Percentiles rank a stretch among this genome's conserved stretches.
Conservation (phyloP, 495 filamentous ascomycete species). For the Aspergillus carlsbadensis region DNA sequence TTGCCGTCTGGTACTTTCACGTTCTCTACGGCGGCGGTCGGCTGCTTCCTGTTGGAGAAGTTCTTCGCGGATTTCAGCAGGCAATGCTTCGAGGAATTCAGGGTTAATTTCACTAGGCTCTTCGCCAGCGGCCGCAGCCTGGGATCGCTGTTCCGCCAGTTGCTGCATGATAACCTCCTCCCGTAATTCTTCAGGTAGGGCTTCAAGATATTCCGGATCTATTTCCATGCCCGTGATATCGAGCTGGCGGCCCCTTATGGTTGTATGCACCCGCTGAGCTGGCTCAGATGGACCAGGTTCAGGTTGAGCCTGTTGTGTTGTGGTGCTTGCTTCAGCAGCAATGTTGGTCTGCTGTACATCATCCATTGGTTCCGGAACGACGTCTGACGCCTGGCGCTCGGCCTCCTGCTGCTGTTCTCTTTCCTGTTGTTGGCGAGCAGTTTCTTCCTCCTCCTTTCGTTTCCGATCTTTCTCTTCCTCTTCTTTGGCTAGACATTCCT, state of each 20-base stretch:
- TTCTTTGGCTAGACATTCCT: conserved; percentile 57
- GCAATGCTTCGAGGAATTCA: conserved; percentile 92
- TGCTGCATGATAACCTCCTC: conserved; percentile 94
- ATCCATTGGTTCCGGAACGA: conserved; percentile 69
- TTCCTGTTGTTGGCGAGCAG: conserved; percentile 41
- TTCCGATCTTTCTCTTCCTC: conserved; percentile 55
- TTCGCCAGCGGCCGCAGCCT: conserved; percentile 77
- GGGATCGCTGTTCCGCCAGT: conserved; percentile 74
- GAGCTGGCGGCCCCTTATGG: conserved; percentile 76
- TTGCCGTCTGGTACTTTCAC: conserved; percentile 68
- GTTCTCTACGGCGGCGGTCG: conserved; percentile 86
- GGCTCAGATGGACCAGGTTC: conserved; percentile 52
- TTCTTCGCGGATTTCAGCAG: conserved; percentile 84
- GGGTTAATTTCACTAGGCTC: conserved; percentile 84
- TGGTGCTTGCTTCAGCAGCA: conserved; percentile 24
- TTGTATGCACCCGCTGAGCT: conserved; percentile 65
- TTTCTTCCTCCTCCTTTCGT: conserved; percentile 68
- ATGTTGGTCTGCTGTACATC: conserved; percentile 67
- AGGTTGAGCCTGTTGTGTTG: conserved; percentile 29
- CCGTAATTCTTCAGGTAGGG: conserved; percentile 88
- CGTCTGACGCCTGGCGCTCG: conserved; percentile 47
- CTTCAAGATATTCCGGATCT: conserved; percentile 89
- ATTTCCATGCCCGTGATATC: conserved; percentile 95
- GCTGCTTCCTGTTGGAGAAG: conserved; percentile 84
- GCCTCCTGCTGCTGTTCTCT: conserved; percentile 44